phyloP scores from a whole-genome alignment of 306 rosid genomes.

The Oxytropis ochrocephala region DNA sequence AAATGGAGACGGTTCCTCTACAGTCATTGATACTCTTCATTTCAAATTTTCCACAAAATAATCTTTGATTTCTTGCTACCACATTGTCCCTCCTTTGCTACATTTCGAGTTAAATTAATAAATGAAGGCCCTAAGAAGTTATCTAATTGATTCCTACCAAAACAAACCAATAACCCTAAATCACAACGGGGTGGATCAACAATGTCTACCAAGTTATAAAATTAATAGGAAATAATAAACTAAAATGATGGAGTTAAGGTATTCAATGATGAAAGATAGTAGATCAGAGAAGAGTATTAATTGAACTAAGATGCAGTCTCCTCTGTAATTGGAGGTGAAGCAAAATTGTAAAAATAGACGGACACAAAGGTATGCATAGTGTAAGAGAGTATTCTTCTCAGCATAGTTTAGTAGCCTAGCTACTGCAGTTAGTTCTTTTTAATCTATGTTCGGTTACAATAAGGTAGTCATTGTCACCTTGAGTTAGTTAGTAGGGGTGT shows the following conservation, averaged over 20 bases:
- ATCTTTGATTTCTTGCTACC: not conserved
- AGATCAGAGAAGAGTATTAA: not conserved
- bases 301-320: not conserved
- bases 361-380: not conserved
- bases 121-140: not conserved
- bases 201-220: not conserved
- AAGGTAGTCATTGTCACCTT: too few relatives aligned
- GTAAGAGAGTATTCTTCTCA: too few relatives aligned
- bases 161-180: not conserved
- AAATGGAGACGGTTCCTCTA: not conserved
- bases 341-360: not conserved
- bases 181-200: not conserved
- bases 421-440: too few relatives aligned
- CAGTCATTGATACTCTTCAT: not conserved
- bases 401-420: too few relatives aligned
- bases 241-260: not conserved
- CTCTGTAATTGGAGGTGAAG: not conserved
- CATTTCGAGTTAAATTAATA: not conserved
- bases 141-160: not conserved
- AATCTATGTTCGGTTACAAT: too few relatives aligned
- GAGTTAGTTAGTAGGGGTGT: too few relatives aligned
- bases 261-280: not conserved
- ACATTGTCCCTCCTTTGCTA: not conserved
- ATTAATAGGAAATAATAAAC: not conserved
- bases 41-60: not conserved